Conservation (phyloP, 441 rosid genomes). For the Aquilaria agallochum region DNA sequence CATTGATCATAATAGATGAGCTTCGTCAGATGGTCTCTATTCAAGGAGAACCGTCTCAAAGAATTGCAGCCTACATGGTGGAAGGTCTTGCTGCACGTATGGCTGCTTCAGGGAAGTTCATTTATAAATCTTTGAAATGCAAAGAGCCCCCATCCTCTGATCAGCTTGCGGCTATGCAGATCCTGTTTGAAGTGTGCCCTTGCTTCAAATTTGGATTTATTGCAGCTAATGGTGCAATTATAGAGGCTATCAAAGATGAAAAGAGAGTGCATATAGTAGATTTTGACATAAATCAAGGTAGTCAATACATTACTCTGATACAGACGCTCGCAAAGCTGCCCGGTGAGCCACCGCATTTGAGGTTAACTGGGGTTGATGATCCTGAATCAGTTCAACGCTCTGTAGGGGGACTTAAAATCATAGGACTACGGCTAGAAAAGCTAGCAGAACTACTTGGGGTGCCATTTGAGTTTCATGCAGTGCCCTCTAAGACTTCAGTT, state of each 20-base stretch:
- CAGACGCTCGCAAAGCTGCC: constrained; percentile 51
- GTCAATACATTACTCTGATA: constrained; percentile 86
- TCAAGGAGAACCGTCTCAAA: constrained; percentile 93
- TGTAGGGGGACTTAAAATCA: constrained; percentile 65
- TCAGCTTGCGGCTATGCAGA: constrained; percentile 98
- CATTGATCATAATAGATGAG: constrained; percentile 59
- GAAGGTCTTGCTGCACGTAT: constrained; percentile 97
- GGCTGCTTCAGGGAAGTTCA: constrained; percentile 84
- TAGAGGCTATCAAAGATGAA: constrained; percentile 81
- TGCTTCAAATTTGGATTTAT: constrained; percentile 93
- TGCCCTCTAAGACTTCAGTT: constrained; percentile 65
- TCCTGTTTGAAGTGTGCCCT: constrained; percentile 96
- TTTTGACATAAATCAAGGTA: constrained; percentile 96
- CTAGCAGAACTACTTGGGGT: constrained; percentile 63
- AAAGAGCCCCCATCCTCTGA: constrained; percentile 96
- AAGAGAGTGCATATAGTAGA: constrained; percentile 82
- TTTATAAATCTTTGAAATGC: constrained; percentile 89
- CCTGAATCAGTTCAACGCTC: constrained; percentile 95
- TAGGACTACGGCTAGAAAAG: constrained; percentile 83
- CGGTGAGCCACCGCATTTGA: constrained; percentile 54
- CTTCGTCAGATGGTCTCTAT: constrained; percentile 80
- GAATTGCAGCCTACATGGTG: constrained; percentile 97
- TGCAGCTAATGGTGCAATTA: constrained; percentile 85
- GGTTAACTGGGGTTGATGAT: constrained; percentile 92
- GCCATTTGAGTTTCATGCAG: constrained; percentile 68